phyloP scores from a whole-genome alignment of 1,284 basidiomycete genomes.

The Heterobasidion irregulare region DNA sequence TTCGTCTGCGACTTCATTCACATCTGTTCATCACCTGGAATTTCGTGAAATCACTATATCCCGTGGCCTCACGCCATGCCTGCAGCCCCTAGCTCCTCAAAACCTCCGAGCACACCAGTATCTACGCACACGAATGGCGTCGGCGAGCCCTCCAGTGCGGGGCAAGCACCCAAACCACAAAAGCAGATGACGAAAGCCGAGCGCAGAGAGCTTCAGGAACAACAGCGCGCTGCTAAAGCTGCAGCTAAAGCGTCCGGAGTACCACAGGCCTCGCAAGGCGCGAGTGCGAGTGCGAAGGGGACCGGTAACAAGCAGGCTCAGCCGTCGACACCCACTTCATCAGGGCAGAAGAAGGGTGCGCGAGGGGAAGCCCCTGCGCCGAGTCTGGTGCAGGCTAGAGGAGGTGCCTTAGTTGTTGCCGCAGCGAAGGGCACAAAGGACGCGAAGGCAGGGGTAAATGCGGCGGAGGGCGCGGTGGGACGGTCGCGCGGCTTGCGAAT shows the following conservation, averaged over 20 bases:
- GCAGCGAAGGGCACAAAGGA: slow-evolving; percentile 10
- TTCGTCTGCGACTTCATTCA: neutral
- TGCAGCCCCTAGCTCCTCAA: neutral
- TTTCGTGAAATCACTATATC: neutral
- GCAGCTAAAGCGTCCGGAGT: slow-evolving; percentile 13
- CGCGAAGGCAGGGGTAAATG: slow-evolving; percentile 14
- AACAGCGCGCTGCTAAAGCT: slow-evolving; percentile 70
- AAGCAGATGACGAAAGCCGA: slow-evolving; percentile 76
- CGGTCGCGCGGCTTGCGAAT: slow-evolving; percentile 58
- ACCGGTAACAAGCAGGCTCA: slow-evolving; percentile 3
- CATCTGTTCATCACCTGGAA: no score
- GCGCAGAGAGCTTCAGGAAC: slow-evolving; percentile 71
- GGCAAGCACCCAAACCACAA: slow-evolving; percentile 31
- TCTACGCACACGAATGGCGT: slow-evolving; percentile 3
- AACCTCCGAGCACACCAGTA: neutral
- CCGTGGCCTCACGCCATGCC: neutral
- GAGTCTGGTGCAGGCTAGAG: neutral
- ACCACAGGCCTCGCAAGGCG: slow-evolving; percentile 7
- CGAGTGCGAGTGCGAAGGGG: slow-evolving; percentile 14
- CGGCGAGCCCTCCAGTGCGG: slow-evolving; percentile 5
- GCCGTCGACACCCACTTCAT: slow-evolving; percentile 1
- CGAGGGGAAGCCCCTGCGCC: slow-evolving; percentile 7
- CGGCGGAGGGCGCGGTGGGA: slow-evolving; percentile 22
- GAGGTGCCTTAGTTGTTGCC: slow-evolving; percentile 11
- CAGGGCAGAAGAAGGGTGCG: slow-evolving; percentile 8